Base-by-base conservation (phyloP, 2,329 filamentous ascomycete genomes). In the Elsinoe australis region DNA sequence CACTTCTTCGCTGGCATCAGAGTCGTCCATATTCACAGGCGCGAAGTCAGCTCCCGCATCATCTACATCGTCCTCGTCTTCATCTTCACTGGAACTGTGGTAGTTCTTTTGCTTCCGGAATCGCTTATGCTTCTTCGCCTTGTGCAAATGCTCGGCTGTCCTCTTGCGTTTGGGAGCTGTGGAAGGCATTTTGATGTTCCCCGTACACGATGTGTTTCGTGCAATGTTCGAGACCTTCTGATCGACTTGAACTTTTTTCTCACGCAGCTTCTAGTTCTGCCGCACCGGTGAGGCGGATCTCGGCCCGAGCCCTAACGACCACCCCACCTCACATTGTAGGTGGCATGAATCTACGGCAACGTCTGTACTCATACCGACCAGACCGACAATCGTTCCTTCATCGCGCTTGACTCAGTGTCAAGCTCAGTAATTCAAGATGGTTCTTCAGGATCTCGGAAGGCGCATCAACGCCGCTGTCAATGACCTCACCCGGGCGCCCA, bases 391-490 rank as follows among this genome's bases (percentile, higher is more conserved):
- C 36, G 10, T 38, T 31, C 34, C 35, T 44, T 19, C 19, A 46
- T 41, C 5, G 36, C 50, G n/a, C n/a, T n/a, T n/a, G n/a, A n/a
- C n/a, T n/a, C n/a, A n/a, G n/a, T n/a, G 44, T 45, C 36, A 32
- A 44, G 24, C 15, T 19, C 26, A 2, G 9, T 18, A 31, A 17
- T 12, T 51, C 61, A 65, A 61, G 64, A 98, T 98, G 92, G 92
- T 98, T 77, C 85, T 98, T 64, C 89, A 95, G 81, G 92, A 98
- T 78, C 80, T 98, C 52, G 92, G 92, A 60, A 88, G 90, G 75
- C 92, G 92, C 72, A 96, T 98, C 69, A 96, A 95, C 72, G 80
- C 87, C 75, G 92, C 92, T 61, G 86, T 98, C 71, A 85, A 82
- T 54, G 90, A 95, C 71, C 77, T 96, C 61, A 95, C 90, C 52